Base-by-base conservation (phyloP, 306 rosid genomes). In the Comarum palustre region DNA sequence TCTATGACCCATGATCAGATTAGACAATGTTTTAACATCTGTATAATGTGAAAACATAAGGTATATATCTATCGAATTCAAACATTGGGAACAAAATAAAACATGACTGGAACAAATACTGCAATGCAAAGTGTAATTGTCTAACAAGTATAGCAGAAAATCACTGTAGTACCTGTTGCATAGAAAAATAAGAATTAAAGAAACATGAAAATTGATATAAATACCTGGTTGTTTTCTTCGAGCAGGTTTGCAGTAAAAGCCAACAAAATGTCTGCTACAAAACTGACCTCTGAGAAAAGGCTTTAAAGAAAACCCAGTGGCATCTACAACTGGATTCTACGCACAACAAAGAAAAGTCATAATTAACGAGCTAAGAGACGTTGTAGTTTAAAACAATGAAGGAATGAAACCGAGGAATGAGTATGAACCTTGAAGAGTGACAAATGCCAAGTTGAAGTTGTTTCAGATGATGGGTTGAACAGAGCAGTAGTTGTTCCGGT, bases 221-320 rank as follows among this genome's bases (percentile, higher is more conserved):
- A 46, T 65, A 91, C 97, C 95, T 78, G 86, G 16, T 82, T 73
- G 91, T 55, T 45, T 81, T 74, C 77, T 84, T 75, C 75, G 86
- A 69, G 86, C 66, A 71, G 59, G 78, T 57, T 43, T 73, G 6
- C 77, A 72, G 15, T 72, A 68, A 65, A 84, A 72, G 50, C 88
- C 75, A 70, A 85, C 73, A 72, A 77, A 8, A 19, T 78, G 82
- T 62, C 77, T 78, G 43, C 78, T 63, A 51, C 74, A 79, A 66
- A 84, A 80, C 48, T 74, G 97, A 15, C 95, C 96, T 74, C 91
- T 79, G 46, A 78, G 16, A 63, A 94, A 94, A 47, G 68, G 85
- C 19, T 71, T 91, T 45, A 91, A 85, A 5, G 92, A 91, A 66
- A 85, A 77, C 66, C 92, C 84, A 73, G 83, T 66, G 65, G 82